Base-by-base conservation (phyloP, 2,329 filamentous ascomycete genomes). In the Ambrosiella beaveri region DNA sequence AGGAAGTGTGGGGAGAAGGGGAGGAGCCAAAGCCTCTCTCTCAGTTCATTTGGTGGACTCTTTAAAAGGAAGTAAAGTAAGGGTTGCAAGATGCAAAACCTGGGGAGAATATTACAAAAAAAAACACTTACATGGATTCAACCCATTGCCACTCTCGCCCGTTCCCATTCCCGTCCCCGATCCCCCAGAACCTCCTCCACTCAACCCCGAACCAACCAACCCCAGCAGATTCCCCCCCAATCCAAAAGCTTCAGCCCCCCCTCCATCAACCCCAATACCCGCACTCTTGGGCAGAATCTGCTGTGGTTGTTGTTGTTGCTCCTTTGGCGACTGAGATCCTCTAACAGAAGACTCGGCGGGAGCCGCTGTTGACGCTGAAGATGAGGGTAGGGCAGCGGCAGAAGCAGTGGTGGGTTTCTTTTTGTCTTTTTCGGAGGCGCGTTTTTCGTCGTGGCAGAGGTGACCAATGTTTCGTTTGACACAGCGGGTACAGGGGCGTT, bases 381-480 rank as follows among this genome's bases (percentile, higher is more conserved):
- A 27, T 27, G 27, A 27, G 27, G 27, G 27, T 5, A 4, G 27
- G 27, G 27, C 27, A 27, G 27, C 3, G 27, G 27, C 27, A 27
- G 27, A 27, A 27, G 27, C 27, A 27, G 27, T 27, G 27, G 27
- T 27, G 3, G 27, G 27, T 73, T 91, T 95, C 65, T 79, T 73
- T 71, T 90, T 91, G 72, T 93, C 95, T 61, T 84, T 71, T 62
- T 83, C 80, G 64, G 82, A 76, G 67, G 98, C 91, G 70, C 91
- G 84, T 64, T 90, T 91, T 72, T 97, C 93, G 72, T 98, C 93
- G 74, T 96, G 93, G 72, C 93, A 98, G 64, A 98, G 79, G 72
- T 98, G 93, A 66, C 91, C 93, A 70, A 98, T 98, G 73, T 95
- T 95, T 68, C 93, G 85, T 74, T 97, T 98, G 73, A 97, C 88